Conservation (phyloP, 805 yeast genomes). For the Torulaspora microellipsoides region DNA sequence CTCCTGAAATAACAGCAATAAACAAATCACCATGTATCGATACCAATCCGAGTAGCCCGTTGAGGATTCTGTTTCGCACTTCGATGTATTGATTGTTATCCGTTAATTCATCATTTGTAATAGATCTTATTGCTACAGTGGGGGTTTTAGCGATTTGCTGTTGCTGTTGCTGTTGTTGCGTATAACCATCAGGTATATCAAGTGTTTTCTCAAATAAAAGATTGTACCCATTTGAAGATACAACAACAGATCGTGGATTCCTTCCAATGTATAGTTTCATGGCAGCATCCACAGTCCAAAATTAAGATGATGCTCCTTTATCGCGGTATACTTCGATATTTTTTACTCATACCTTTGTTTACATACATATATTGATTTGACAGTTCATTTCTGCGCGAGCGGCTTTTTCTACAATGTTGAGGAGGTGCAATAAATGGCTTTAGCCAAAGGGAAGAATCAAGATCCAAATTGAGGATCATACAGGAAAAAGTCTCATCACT, state of each 20-base stretch:
- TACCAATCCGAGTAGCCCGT: constrained; percentile 61
- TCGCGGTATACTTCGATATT: too few relatives aligned
- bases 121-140: constrained; percentile 50
- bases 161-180: constrained; percentile 18
- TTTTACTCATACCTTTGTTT: too few relatives aligned
- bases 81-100: constrained; percentile 39
- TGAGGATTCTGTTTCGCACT: constrained; percentile 33
- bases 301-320: too few relatives aligned
- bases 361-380: too few relatives aligned
- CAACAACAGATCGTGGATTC: constrained; percentile 63
- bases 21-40: constrained; percentile 50
- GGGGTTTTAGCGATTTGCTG: constrained; percentile 26
- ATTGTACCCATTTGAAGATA: constrained; percentile 55
- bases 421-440: too few relatives aligned
- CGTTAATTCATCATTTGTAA: constrained; percentile 40
- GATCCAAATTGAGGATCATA: too few relatives aligned
- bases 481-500: too few relatives aligned
- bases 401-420: too few relatives aligned
- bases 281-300: not conserved
- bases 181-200: constrained; percentile 16
- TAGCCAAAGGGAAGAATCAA: too few relatives aligned
- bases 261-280: constrained; percentile 64
- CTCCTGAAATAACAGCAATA: constrained; percentile 53
- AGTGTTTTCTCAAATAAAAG: constrained; percentile 48
- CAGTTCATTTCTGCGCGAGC: too few relatives aligned